Conservation (phyloP, 2,329 filamentous ascomycete species). For the Cercospora beticola region DNA sequence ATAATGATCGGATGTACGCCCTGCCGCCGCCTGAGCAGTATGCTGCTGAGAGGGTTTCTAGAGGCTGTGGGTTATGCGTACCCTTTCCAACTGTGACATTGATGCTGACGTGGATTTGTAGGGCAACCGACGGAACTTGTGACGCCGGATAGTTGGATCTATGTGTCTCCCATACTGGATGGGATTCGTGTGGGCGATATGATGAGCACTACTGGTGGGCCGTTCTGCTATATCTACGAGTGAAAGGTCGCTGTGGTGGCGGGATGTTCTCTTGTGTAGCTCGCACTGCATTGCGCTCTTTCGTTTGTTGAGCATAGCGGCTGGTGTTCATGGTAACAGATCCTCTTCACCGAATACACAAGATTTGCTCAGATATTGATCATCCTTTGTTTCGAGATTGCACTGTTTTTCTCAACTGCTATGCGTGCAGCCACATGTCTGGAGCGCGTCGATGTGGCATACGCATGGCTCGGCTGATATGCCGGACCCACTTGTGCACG, state of each 20-base stretch:
- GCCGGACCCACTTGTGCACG: neutral
- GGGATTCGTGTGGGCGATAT: slow-evolving; percentile 2
- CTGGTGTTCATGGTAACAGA: neutral
- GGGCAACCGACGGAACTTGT: slow-evolving; percentile 9
- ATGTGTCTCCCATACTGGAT: slow-evolving; percentile 1
- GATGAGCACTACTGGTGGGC: slow-evolving; percentile 3
- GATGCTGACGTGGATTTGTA: neutral
- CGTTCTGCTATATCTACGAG: slow-evolving; percentile 14
- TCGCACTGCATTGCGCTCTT: neutral
- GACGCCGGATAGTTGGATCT: neutral
- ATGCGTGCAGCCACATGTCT: neutral
- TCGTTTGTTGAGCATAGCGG: neutral
- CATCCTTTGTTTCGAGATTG: neutral
- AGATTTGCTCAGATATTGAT: neutral
- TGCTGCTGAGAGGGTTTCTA: neutral
- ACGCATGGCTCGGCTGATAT: neutral
- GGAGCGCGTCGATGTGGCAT: neutral
- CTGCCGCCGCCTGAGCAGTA: slow-evolving; percentile 5
- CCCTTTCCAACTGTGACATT: no score
- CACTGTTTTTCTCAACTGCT: neutral
- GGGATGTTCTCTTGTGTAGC: neutral
- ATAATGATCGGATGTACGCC: neutral
- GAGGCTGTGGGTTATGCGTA: slow-evolving; percentile 3
- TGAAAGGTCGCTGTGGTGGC: neutral
- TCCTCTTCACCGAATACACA: neutral